These are phyloP conservation scores for Chaetomidium leptoderma DNA, from an alignment of 495 filamentous ascomycete species.

Conservation along the genomic window DNA sequence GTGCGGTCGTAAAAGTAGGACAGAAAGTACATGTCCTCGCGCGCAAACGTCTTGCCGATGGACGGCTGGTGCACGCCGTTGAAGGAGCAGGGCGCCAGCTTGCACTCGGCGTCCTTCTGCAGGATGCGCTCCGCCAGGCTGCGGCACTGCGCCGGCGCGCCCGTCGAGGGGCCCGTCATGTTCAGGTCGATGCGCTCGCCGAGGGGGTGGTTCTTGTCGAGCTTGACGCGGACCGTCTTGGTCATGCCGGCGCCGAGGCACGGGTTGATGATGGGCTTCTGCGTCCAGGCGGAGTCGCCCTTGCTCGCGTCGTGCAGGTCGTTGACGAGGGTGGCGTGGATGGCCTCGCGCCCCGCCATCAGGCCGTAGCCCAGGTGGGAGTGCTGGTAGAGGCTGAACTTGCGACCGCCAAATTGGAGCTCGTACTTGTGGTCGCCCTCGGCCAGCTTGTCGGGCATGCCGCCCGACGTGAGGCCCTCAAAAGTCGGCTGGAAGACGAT, in stretches of 20 bases:
- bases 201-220: conserved; percentile 59
- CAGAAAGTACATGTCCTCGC: conserved; percentile 92
- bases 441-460: conserved; percentile 81
- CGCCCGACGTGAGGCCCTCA: conserved; percentile 60
- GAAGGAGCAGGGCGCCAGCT: conserved; percentile 89
- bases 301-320: conserved; percentile 52
- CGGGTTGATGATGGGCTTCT: conserved; percentile 72
- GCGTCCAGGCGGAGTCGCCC: conserved; percentile 47
- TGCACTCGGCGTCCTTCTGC: conserved; percentile 78
- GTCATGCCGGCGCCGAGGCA: conserved; percentile 81
- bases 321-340: conserved; percentile 69
- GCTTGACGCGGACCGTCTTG: conserved; percentile 61
- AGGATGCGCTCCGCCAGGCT: conserved; percentile 84
- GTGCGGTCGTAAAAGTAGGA: conserved; percentile 97
- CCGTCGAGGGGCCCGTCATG: conserved; percentile 77
- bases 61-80: conserved; percentile 93
- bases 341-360: conserved; percentile 84
- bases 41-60: conserved; percentile 84
- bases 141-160: conserved; percentile 81
- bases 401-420: conserved; percentile 80
- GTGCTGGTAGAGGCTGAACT: conserved; percentile 96
- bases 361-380: conserved; percentile 96
- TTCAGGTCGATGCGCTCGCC: conserved; percentile 61
- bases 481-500: conserved; percentile 98
- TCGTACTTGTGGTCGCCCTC: conserved; percentile 96